Base-by-base conservation (phyloP, 192 early-diverging fungal genomes). In the Podila epigama region DNA sequence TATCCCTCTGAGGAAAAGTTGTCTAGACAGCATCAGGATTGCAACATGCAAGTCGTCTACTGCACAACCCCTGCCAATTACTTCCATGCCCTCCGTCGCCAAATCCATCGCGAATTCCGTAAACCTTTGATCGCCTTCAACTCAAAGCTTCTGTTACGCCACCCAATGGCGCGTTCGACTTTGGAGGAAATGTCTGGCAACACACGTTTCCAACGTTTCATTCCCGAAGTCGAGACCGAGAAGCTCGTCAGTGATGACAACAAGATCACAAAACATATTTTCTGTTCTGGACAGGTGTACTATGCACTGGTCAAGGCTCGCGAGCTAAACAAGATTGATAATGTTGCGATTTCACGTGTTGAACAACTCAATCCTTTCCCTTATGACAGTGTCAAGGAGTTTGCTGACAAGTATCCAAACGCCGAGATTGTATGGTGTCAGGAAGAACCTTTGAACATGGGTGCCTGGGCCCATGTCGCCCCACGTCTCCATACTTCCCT, bases 281-380 rank as follows among this genome's bases (percentile, higher is more conserved):
- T 99, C 85, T 99, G 97, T 81, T 85, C 93, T 44, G 97, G 97
- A 63, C 96, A 99, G 81, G 96, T 99, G 44, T 99, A 99, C 89
- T 99, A 98, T 87, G 85, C 92, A 3, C 87, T 97, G 56, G 75
- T 91, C 63, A 88, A 88, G 77, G 96, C 97, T 15, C 91, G 96
- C 67, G 91, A 92, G 58, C 83, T 93, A 42, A 99, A 99, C 93
- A 89, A 95, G 72, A 83, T 98, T 58, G 81, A 88, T 61, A 81
- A 98, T 79, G 84, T 96, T 42, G 96, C 91, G 54, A 96, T 99
- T 79, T 96, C 94, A 59, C 91, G 96, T 68, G 68, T 98, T 42
- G 97, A 98, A 86, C 97, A 98, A 83, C 80, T 99, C 68, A 86
- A 88, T 64, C 97, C 96, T 40, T 98, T 99, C 91, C 96, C 97